Evolutionary conservation across 805 yeast species (phyloP).

Genomic region (Lipomyces sp.): DNA sequence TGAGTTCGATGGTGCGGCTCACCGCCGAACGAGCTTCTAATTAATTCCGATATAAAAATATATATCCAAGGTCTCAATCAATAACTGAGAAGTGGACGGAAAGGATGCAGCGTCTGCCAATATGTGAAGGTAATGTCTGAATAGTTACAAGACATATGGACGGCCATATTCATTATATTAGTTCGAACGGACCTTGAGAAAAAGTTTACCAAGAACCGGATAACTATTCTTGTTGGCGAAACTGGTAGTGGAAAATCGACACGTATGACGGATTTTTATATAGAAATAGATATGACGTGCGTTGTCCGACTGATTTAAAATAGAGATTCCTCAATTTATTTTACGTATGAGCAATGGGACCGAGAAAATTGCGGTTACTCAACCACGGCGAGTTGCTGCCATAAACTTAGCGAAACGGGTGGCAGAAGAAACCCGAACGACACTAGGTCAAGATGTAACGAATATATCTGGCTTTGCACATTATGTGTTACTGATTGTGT

Average conservation of each 20-base stretch:
- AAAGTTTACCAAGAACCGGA: conserved; percentile 61
- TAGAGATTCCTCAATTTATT: conserved; percentile 84
- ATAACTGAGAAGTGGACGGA: background rate
- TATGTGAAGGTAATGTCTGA: conserved; percentile 7
- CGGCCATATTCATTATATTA: background rate
- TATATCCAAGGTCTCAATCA: background rate
- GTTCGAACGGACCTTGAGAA: conserved; percentile 40
- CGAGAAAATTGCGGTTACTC: conserved; percentile 84
- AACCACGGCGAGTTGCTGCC: conserved; percentile 98
- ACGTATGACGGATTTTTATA: conserved; percentile 45
- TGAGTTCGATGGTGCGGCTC: too few relatives aligned
- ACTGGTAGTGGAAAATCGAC: conserved; percentile 99
- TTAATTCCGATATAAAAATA: too few relatives aligned
- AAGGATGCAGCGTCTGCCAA: conserved; percentile 13
- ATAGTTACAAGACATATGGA: background rate
- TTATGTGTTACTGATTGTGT: background rate
- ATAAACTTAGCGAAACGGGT: conserved; percentile 92
- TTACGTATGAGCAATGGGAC: conserved; percentile 52
- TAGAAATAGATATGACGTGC: background rate
- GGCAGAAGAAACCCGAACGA: conserved; percentile 80
- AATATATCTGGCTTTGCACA: background rate
- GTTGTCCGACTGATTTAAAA: background rate
- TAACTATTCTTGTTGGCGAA: conserved; percentile 87
- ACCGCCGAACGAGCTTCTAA: too few relatives aligned
- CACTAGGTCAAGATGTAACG: conserved; percentile 66